Base-by-base conservation (phyloP, 495 filamentous ascomycete species). In the Penicillium odoratum region DNA sequence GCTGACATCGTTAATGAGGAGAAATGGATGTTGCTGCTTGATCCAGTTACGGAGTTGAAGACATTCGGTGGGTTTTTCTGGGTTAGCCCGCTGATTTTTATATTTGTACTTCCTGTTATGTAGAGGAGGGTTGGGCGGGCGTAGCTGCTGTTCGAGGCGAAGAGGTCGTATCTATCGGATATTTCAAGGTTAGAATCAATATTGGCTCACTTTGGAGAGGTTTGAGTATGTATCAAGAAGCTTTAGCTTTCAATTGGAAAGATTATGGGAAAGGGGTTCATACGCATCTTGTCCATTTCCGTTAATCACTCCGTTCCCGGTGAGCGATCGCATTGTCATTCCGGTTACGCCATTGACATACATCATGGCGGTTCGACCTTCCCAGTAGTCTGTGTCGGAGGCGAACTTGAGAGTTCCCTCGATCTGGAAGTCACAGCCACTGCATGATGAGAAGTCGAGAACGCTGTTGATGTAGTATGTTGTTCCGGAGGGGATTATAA, bases 31-130 rank as follows among this genome's bases (percentile, higher is more conserved):
- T 71, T 72, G 1, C 51, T 62, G 44, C 67, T 60, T 25, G 56
- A 59, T 1, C 75, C 76, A 51, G 69, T 72, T 21, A 69, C 64
- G 11, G 69, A 74, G 55, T 68, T 70, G 64, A 79, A 79, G 15
- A 75, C 78, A 48, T 78, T 78, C 1, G 75, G 78, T 16, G 74
- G 74, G 47, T 78, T 78, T 52, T 70, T 72, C 31, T 74, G 66
- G 8, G 55, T 63, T 6, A 80, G 55, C 36, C 66, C 65, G 4
- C 66, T 66, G 8, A 78, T 26, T 29, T 66, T 65, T 28, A 78
- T 69, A 49, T 71, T 60, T 3, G 65, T 69, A 4, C 67, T 66
- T 29, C 69, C 71, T 31, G 64, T 72, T 57, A 78, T 79, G 47
- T 74, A 75, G 21, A 75, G 66, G 3, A 77, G 61, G 0, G 77